Evolutionary conservation across 139 green algal genomes (phyloP), one percentile per base, ranked within the genome.

Genomic region (Axilococcus clingmanii): DNA sequence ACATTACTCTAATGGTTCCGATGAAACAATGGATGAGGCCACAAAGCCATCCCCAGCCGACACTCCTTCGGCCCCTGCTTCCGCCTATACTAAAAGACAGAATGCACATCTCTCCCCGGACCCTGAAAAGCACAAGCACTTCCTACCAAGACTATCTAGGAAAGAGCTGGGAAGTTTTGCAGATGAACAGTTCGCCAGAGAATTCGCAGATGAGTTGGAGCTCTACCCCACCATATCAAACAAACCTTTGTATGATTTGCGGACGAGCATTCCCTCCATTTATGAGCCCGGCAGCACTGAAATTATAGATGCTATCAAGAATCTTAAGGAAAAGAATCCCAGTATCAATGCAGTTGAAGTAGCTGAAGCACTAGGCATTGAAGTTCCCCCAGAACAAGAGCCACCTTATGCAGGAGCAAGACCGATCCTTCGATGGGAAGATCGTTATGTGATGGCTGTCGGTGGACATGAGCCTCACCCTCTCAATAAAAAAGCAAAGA

Each of bases 221-320:
- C 24, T 52, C 15, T 65, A 59, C 22, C 32, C 57, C n/a, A 48
- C 37, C 15, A 17, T 78, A 5, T 63, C 71, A 31, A 35, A 66
- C 42, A 31, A 56, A 17, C 56, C 67, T 7, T 43, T 80, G 29
- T 80, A 80, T 44, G 53, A 80, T 55, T 45, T 79, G 25, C 46
- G 34, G 0, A 22, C 44, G 1, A 40, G 36, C 12, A 35, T 71
- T 17, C 65, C 65, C 2, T 61, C 66, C 25, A 51, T 74, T 23
- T 16, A 48, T 20, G 11, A 61, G 28, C 40, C 50, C 4, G 36
- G 29, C 19, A 53, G 23, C 5, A 31, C 20, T 55, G n/a, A 33
- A 50, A 28, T 48, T 29, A n/a, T n/a, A n/a, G 46, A 31, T 31
- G 20, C 22, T 27, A 19, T 31, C 7, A 29, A 33, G 44, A 15